Evolutionary conservation across 257 asterid genomes (phyloP), one percentile per base, ranked within the genome.

Genomic region (Leonotis leonurus): DNA sequence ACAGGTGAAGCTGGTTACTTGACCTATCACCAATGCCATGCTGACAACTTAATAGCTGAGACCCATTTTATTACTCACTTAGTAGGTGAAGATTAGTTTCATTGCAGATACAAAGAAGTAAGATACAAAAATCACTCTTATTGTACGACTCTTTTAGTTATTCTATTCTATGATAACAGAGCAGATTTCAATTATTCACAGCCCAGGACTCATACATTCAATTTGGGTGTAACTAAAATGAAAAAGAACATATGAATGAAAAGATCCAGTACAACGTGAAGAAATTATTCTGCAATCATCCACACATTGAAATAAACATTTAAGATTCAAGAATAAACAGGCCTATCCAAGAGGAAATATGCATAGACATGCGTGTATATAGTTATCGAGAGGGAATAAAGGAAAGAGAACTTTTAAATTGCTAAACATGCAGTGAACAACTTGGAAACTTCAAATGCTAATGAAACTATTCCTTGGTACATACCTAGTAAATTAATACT

Each of bases 21-120:
- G 98, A 20, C 91, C 95, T 60, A 90, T 85, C 10, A 90, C 40
- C 82, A 85, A 66, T n/a, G 96, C 96, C 96, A 85, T 90, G 80
- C 82, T 72, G 8, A 88, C 68, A n/a, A 85, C 89, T 66, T 85
- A n/a, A n/a, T n/a, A n/a, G n/a, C n/a, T n/a, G n/a, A n/a, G n/a
- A n/a, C n/a, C n/a, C n/a, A 64, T 52, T 24, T 16, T 30, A 18
- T 30, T 33, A 49, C 22, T 46, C 70, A 56, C 25, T 43, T 64
- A 51, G 65, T 70, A 57, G 81, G 80, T 75, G 41, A 70, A 62
- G 67, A 29, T 65, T 53, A 65, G 74, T 72, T 74, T 27, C 51
- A 14, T 17, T 21, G 51, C 55, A 57, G 77, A 41, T 37, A 67
- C n/a, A n/a, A n/a, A n/a, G n/a, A n/a, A n/a, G n/a, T n/a, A n/a